These are phyloP conservation scores for Aristolochia contorta DNA, from an alignment of 164 flowering plant species.

Conservation along the genomic window DNA sequence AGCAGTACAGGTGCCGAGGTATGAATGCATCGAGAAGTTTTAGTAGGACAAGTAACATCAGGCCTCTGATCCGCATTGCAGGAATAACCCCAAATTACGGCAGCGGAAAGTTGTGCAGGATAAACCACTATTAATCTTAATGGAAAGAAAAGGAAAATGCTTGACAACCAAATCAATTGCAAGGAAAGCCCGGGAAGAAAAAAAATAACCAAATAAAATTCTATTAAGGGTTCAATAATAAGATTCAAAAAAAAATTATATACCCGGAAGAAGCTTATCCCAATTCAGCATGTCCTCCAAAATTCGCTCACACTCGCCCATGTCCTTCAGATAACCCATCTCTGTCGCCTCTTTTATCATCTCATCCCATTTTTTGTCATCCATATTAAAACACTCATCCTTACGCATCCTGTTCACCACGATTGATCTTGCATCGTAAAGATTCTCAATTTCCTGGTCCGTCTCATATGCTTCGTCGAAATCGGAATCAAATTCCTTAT, in stretches of 20 bases:
- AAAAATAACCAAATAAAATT: neutral
- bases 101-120: no score
- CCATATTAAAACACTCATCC: conserved; percentile 64
- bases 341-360: conserved; percentile 60
- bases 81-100: no score
- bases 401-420: conserved; percentile 46
- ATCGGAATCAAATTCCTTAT: conserved; percentile 52
- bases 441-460: conserved; percentile 72
- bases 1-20: no score
- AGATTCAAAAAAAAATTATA: neutral
- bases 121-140: no score
- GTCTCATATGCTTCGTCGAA: conserved; percentile 49
- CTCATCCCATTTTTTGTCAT: conserved; percentile 66
- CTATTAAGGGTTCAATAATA: no score
- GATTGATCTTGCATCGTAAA: conserved; percentile 46
- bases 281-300: conserved; percentile 82
- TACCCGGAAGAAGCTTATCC: conserved; percentile 97
- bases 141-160: no score
- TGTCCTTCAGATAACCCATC: conserved; percentile 52
- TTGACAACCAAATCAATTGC: no score
- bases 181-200: neutral
- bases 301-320: conserved; percentile 63
- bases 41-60: no score
- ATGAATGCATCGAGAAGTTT: no score
- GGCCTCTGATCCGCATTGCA: no score